phyloP scores from a whole-genome alignment of 179 eudicot species.

The Amaranthus tricolor region DNA sequence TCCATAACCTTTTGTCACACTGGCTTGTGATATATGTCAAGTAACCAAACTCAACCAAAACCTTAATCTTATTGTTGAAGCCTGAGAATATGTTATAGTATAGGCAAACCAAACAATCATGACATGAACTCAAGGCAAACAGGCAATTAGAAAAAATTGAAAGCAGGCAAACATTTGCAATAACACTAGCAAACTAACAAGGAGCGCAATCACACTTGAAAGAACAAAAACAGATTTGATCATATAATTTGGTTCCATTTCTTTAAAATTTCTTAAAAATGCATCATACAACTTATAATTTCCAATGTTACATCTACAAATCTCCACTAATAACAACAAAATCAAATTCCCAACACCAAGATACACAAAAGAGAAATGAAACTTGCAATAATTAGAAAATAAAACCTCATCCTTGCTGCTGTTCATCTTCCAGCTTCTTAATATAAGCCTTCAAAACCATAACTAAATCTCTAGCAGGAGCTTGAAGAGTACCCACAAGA shows the following conservation, averaged over 20 bases:
- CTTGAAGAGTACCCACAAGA: slow-evolving; percentile 68
- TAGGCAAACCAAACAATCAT: not conserved
- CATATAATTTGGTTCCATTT: slow-evolving; percentile 6
- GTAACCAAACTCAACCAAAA: no score
- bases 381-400: slow-evolving; percentile 15
- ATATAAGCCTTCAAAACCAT: slow-evolving; percentile 69
- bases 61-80: no score
- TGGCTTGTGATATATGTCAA: no score
- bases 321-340: slow-evolving; percentile 10
- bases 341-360: not conserved
- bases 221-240: not conserved
- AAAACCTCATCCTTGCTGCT: slow-evolving; percentile 19
- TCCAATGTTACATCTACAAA: slow-evolving; percentile 7
- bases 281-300: slow-evolving; percentile 16
- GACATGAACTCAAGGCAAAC: not conserved
- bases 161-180: not conserved
- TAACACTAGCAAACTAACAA: not conserved
- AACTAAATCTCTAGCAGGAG: slow-evolving; percentile 82
- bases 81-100: no score
- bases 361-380: not conserved
- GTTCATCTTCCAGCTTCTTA: slow-evolving; percentile 76
- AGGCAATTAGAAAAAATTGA: not conserved
- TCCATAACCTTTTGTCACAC: no score
- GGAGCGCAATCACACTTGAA: not conserved
- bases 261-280: slow-evolving; percentile 13